Evolutionary conservation across 2,329 filamentous ascomycete genomes (phyloP).

Genomic region (Ustulina deusta): DNA sequence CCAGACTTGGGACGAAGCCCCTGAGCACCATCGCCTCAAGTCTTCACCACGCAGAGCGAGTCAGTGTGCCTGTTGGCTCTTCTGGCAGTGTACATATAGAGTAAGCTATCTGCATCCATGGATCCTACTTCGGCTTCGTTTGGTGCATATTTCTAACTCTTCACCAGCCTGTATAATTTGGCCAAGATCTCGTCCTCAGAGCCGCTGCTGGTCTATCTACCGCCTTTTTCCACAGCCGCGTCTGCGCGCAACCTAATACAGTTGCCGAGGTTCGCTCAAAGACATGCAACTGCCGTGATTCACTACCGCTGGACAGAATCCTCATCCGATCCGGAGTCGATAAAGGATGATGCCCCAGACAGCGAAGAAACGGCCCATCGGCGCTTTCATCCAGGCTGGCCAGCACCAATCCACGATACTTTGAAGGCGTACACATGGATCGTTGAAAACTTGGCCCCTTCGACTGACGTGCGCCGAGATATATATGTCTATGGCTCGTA

Average conservation of each 20-base stretch:
- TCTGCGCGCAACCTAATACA: conserved; percentile 44
- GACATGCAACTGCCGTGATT: conserved; percentile 64
- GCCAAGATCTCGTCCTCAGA: conserved; percentile 51
- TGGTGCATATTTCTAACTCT: conserved; percentile 38
- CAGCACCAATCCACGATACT: conserved; percentile 68
- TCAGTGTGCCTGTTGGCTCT: conserved; percentile 62
- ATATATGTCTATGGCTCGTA: conserved; percentile 68
- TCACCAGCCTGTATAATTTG: conserved; percentile 63
- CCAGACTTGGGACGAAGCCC: conserved; percentile 29
- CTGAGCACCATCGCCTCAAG: conserved; percentile 43
- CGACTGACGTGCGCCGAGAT: conserved; percentile 53
- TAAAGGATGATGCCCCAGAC: conserved; percentile 8
- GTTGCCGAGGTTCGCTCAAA: conserved; percentile 58
- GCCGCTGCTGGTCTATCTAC: conserved; percentile 68
- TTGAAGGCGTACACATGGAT: conserved; percentile 67
- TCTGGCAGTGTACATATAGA: conserved; percentile 64
- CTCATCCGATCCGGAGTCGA: conserved; percentile 32
- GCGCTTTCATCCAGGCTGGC: conserved; percentile 60
- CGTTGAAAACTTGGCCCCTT: conserved; percentile 57
- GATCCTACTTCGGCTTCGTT: neutral
- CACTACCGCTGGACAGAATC: conserved; percentile 68
- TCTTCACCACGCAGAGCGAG: conserved; percentile 53
- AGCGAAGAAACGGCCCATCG: conserved; percentile 2
- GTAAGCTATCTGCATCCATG: conserved; percentile 53
- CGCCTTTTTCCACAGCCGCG: conserved; percentile 56